phyloP scores from a whole-genome alignment of 1,284 basidiomycete genomes.

The Erythrobasidium hasegawianum region DNA sequence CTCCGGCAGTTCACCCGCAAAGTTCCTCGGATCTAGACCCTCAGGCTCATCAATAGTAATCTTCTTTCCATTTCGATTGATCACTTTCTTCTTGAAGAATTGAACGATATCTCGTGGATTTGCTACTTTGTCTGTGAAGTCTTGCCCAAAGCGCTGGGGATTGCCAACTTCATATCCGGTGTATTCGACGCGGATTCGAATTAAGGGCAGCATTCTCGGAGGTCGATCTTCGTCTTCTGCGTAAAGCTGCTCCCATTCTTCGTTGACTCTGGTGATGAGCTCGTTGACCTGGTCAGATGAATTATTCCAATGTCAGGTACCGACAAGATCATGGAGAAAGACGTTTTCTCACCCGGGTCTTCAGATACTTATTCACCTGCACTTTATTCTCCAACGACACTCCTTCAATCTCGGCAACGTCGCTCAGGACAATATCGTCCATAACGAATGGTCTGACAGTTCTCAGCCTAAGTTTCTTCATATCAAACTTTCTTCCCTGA shows the following conservation, averaged over 20 bases:
- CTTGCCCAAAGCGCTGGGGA: conserved; percentile 92
- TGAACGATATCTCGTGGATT: conserved; percentile 90
- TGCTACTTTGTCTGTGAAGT: conserved; percentile 84
- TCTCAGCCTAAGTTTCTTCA: conserved; percentile 78
- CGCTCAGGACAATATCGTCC: conserved; percentile 70
- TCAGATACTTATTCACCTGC: conserved; percentile 73
- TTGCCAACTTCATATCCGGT: conserved; percentile 84
- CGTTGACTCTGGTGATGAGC: conserved; percentile 71
- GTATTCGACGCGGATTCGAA: conserved; percentile 86
- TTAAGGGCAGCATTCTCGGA: conserved; percentile 73
- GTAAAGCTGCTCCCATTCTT: conserved; percentile 75
- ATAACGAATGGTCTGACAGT: conserved; percentile 95
- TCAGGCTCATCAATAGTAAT: conserved; percentile 45
- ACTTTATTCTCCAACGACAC: conserved; percentile 74
- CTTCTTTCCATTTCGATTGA: conserved; percentile 42
- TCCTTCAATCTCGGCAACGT: conserved; percentile 58
- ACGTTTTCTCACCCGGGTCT: conserved; percentile 57
- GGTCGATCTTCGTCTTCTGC: conserved; percentile 53
- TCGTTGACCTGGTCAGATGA: conserved; percentile 61
- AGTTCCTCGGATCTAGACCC: conserved; percentile 20
- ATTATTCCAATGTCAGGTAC: neutral
- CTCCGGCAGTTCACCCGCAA: conserved; percentile 30
- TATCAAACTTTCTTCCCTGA: conserved; percentile 76
- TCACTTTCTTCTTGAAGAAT: conserved; percentile 71
- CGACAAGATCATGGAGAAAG: neutral